A percentile compares a stretch with the other conserved stretches of the same genome.
phyloP scores from a whole-genome alignment of 2,329 filamentous ascomycete genomes.

The Penicillium sp. region DNA sequence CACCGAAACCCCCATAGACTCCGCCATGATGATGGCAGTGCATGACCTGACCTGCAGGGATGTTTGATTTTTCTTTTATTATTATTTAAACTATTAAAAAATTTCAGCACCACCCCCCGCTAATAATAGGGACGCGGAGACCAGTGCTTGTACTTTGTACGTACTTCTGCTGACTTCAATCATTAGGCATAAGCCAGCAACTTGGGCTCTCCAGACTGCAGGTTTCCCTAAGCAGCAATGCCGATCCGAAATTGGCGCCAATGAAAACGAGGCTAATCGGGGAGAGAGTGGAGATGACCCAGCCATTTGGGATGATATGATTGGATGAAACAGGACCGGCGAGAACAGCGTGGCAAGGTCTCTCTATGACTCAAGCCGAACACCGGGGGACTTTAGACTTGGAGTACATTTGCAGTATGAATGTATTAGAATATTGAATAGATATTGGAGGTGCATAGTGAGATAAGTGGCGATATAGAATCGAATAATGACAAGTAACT shows the following conservation, averaged over 20 bases:
- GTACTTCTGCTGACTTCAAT: neutral
- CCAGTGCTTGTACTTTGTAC: too few relatives aligned
- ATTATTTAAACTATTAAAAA: too few relatives aligned
- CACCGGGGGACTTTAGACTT: neutral
- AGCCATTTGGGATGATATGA: neutral
- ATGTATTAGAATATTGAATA: neutral
- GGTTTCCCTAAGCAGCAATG: conserved; percentile 11
- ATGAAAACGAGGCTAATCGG: conserved; percentile 4
- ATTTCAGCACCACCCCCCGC: neutral
- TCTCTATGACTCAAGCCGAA: conserved; percentile 10
- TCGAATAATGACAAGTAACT: too few relatives aligned
- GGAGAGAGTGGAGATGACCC: neutral
- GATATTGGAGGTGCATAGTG: neutral
- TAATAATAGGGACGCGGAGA: neutral
- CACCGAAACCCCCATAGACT: neutral
- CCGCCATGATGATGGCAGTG: neutral
- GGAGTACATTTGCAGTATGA: neutral
- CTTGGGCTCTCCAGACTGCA: conserved; percentile 6
- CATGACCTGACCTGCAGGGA: neutral
- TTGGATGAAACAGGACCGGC: neutral
- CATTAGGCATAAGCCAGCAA: neutral
- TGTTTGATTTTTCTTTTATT: neutral
- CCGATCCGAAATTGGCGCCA: conserved; percentile 12
- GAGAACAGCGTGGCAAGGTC: conserved; percentile 18
- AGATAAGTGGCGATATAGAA: neutral